Evolutionary conservation across 1,284 basidiomycete genomes (phyloP), one percentile per base, ranked within the genome.

Genomic region (Apiotrichum veenhuisii): DNA sequence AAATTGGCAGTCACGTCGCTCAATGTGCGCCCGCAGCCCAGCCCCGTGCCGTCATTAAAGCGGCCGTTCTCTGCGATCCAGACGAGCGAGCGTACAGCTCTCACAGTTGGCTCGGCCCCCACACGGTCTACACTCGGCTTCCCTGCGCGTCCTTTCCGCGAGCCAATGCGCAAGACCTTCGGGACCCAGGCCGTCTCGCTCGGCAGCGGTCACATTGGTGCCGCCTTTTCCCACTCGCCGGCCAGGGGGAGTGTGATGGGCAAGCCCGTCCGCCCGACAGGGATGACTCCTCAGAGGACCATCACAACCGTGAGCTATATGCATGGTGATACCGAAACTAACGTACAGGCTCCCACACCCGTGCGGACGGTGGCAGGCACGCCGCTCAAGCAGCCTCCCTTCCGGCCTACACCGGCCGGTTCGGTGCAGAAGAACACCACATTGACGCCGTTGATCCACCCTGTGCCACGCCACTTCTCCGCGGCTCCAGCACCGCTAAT

Each of bases 11-110:
- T 20, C 17, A n/a, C 33, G 5, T 2, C 46, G 7, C 5, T 23
- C 33, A 25, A 36, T 18, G 34, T 25, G 3, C 46, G 20, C 11
- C 27, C 46, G 3, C 15, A 25, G 42, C 11, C 40, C 40, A 33
- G 25, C 11, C 44, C 44, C 14, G 27, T 46, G 14, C 10, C 25
- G 27, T 46, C 44, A 14, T n/a, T 50, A 25, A 58, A 58, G 37
- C 46, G 56, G 9, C 56, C 52, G 1, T 46, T 41, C 33, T 34
- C 55, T 4, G 40, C 50, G 2, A 46, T 48, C n/a, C 42, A 40
- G 23, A 2, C 50, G 22, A 27, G 22, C 2, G 46, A 48, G 20
- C 46, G 46, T 8, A 8, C 47, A 20, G 36, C 47, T 9, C 22
- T 49, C 23, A 17, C 36, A 27, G 25, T 25, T 9, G n/a, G 45